Evolutionary conservation across 306 rosid genomes (phyloP).

Genomic region (Corylus heterophylla): DNA sequence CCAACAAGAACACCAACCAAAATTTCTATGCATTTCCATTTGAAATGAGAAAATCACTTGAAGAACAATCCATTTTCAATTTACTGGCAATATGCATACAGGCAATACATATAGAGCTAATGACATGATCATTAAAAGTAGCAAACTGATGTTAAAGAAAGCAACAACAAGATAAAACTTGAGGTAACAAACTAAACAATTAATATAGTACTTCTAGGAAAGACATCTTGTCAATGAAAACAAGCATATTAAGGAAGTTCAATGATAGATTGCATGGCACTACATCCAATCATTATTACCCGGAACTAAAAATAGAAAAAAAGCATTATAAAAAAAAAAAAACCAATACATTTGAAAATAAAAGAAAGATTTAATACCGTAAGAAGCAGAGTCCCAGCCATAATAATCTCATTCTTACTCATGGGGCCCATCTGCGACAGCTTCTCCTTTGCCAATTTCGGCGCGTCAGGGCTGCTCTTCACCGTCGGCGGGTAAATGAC

Average conservation of each 20-base stretch:
- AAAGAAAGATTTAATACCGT: slow-evolving; percentile 53
- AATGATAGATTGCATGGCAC: background rate
- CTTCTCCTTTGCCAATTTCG: slow-evolving; percentile 86
- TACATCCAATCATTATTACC: background rate
- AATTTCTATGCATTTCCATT: background rate
- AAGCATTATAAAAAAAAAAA: background rate
- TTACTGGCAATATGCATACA: no score
- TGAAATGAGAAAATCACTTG: no score
- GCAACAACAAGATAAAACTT: no score
- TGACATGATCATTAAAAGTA: no score
- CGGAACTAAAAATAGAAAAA: background rate
- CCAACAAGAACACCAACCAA: background rate
- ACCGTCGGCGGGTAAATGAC: slow-evolving; percentile 82
- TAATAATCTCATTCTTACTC: slow-evolving; percentile 73
- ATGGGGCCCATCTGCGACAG: slow-evolving; percentile 90
- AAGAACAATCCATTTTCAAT: no score
- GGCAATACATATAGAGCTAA: no score
- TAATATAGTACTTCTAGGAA: no score
- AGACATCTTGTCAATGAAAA: no score
- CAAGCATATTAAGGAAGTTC: no score
- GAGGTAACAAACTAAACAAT: no score
- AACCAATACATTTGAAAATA: background rate
- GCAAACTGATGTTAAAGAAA: no score
- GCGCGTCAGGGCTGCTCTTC: slow-evolving; percentile 90
- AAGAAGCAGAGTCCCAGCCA: slow-evolving; percentile 84